A percentile compares a stretch with the other conserved stretches of the same genome.
phyloP scores from a whole-genome alignment of 2,329 filamentous ascomycete genomes.

The Colletotrichum phormii region DNA sequence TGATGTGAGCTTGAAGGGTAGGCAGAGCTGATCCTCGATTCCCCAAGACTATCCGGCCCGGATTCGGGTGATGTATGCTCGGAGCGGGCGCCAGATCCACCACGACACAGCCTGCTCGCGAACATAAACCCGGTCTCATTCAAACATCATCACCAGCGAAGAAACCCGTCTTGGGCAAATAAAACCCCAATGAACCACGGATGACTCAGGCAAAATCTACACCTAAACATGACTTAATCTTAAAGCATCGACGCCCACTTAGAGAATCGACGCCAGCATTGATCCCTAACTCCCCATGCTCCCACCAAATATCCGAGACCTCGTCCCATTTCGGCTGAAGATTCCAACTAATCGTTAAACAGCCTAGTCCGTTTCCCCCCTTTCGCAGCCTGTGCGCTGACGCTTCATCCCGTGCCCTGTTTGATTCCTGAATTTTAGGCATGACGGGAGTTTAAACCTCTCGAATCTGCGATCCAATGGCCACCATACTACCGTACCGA shows the following conservation, averaged over 20 bases:
- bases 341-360: neutral
- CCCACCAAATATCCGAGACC: neutral
- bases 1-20: neutral
- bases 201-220: neutral
- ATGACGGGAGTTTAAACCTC: slow-evolving; percentile 5
- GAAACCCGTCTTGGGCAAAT: neutral
- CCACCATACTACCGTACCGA: neutral
- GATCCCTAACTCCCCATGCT: neutral
- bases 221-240: neutral
- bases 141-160: neutral
- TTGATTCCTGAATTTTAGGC: slow-evolving; percentile 2
- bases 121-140: neutral
- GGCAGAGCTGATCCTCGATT: neutral
- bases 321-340: neutral
- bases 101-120: neutral
- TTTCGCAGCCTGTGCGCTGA: neutral
- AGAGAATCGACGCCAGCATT: neutral
- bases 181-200: neutral
- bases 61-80: neutral
- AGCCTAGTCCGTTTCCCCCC: neutral
- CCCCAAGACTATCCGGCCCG: neutral
- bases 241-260: slow-evolving; percentile 1
- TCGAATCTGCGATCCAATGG: neutral
- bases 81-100: neutral
- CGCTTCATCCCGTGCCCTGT: neutral